Base-by-base conservation (phyloP, 495 filamentous ascomycete species). In the Margaritispora aquatica region DNA sequence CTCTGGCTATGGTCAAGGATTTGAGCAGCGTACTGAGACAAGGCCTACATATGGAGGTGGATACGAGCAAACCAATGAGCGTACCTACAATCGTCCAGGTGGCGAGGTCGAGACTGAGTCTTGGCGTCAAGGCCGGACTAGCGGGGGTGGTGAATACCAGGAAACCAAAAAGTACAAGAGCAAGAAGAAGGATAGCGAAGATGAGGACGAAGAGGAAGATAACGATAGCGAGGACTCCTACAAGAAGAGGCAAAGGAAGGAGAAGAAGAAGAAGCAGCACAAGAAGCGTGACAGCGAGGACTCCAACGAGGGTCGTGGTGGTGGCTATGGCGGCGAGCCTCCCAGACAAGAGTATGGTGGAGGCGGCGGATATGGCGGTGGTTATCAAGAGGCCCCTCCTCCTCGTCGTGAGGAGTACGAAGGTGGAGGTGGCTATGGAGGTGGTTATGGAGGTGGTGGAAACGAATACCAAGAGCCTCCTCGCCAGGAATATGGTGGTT, bases 21-120 rank as follows among this genome's bases (percentile, higher is more conserved):
- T 41, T 20, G 57, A 65, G 31, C 24, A 65, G 26, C 48, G 54
- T 20, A 65, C 55, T 10, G 46, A 61, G 27, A 54, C 36, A 0
- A 23, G 44, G 15, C 56, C 52, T 3, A 44, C 38, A 9, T 44
- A 44, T n/a, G 38, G 38, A 15, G 66, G 66, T n/a, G 65, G 65
- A 10, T 65, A 59, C 49, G 64, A 67, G 26, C 58, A 63, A 38
- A 67, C 64, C 0, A 57, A 58, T 26, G 64, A 64, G 34, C 51
- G 58, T 7, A 59, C 47, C 27, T 64, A 62, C 29, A 44, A 51
- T 13, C 49, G 47, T 11, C 59, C 55, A 46, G 59, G 55, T 17
- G 58, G 58, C 26, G 27, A 27, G 19, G 38, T 61, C 20, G 54
- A 64, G 50, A 55, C 62, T 13, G 62, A 65, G 29, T 58, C 54